Evolutionary conservation across 2,329 filamentous ascomycete species (phyloP).

Genomic region (Neofusicoccum parvum): DNA sequence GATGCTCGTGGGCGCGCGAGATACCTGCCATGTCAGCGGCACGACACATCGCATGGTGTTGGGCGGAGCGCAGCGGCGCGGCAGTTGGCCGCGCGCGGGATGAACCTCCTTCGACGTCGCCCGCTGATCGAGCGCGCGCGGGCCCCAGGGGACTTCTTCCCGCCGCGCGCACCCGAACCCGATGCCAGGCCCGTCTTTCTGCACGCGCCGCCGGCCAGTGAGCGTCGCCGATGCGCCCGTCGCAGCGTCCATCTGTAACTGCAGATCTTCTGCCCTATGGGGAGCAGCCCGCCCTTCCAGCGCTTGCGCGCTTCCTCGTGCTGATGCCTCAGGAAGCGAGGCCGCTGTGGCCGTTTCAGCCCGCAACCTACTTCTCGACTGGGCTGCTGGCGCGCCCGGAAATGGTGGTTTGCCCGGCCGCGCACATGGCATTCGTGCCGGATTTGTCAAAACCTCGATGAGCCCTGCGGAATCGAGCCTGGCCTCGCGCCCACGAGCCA

Average conservation of each 20-base stretch:
- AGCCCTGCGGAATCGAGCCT: neutral
- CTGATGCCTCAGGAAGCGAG: constrained; percentile 20
- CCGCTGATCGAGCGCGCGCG: constrained; percentile 8
- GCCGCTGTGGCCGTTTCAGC: constrained; percentile 12
- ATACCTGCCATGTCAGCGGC: neutral
- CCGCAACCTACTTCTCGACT: constrained; percentile 15
- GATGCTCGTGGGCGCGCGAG: neutral
- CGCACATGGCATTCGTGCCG: constrained; percentile 3
- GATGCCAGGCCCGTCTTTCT: constrained; percentile 5
- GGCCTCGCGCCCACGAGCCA: neutral
- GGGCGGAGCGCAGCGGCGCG: neutral
- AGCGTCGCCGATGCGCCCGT: neutral
- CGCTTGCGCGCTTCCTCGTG: neutral
- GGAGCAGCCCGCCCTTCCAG: neutral
- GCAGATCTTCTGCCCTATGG: constrained; percentile 9
- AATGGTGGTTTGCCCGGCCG: neutral
- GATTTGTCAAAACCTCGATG: constrained; percentile 7
- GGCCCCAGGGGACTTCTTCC: constrained; percentile 8
- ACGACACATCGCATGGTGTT: constrained; percentile 8
- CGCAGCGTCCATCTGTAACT: constrained; percentile 15
- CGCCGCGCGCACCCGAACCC: neutral
- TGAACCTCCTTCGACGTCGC: neutral
- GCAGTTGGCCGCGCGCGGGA: constrained; percentile 10
- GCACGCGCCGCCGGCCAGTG: constrained; percentile 12
- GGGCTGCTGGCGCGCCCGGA: constrained; percentile 11